phyloP scores from a whole-genome alignment of 2,329 filamentous ascomycete species.

The Diaporthe citrichinensis region DNA sequence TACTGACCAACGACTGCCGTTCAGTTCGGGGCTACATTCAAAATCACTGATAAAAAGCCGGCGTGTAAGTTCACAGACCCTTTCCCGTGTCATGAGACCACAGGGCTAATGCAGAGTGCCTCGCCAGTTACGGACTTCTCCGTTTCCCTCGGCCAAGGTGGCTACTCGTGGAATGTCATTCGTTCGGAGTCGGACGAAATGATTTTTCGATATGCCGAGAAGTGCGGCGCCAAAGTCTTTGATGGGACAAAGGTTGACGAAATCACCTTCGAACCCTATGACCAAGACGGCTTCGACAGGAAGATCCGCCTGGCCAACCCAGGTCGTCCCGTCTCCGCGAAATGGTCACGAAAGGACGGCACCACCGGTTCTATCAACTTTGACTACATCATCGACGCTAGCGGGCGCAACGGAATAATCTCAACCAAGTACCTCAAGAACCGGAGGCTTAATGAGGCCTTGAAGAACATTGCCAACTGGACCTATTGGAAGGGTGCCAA shows the following conservation, averaged over 20 bases:
- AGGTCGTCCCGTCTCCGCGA: conserved; percentile 49
- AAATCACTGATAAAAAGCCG: conserved; percentile 47
- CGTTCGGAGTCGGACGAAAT: conserved; percentile 62
- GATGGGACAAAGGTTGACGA: conserved; percentile 55
- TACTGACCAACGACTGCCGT: background rate
- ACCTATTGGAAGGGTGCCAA: conserved; percentile 58
- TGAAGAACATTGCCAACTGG: conserved; percentile 66
- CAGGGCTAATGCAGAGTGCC: background rate
- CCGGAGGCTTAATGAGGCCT: conserved; percentile 59
- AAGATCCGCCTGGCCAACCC: conserved; percentile 44
- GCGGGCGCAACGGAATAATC: conserved; percentile 60
- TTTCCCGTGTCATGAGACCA: background rate
- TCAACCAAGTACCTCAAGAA: conserved; percentile 65
- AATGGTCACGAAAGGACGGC: conserved; percentile 52
- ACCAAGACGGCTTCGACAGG: background rate
- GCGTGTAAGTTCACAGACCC: background rate
- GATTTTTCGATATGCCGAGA: conserved; percentile 58
- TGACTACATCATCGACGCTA: conserved; percentile 64
- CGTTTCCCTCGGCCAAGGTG: conserved; percentile 53
- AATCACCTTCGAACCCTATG: conserved; percentile 49
- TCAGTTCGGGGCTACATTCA: conserved; percentile 56
- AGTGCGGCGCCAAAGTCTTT: conserved; percentile 57
- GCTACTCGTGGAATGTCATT: conserved; percentile 61
- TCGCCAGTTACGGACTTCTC: conserved; percentile 59
- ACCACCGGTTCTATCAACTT: conserved; percentile 57